Evolutionary conservation across 225 moss, liverwort and hornwort species (phyloP).

Genomic region (Ulota crispa): DNA sequence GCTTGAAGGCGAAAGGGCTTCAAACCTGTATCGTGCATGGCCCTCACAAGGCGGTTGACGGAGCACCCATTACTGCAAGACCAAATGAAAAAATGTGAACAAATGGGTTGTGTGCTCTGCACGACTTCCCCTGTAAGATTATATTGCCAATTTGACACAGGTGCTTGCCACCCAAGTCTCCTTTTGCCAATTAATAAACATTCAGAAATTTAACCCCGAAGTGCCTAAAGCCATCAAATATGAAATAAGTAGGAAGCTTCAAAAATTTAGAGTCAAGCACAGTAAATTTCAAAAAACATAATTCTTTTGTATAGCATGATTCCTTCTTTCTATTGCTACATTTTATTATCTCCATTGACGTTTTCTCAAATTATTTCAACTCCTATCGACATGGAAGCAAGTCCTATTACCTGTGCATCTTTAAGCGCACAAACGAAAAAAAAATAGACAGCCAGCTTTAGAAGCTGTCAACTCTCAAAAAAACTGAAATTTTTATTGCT

Average conservation of each 20-base stretch:
- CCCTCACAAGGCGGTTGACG: conserved; percentile 45
- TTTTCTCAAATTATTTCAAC: background rate
- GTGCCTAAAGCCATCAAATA: background rate
- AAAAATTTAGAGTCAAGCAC: background rate
- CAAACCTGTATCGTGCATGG: conserved; percentile 47
- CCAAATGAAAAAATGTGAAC: conserved; percentile 38
- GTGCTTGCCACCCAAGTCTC: conserved; percentile 16
- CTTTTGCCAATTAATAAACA: conserved; percentile 3
- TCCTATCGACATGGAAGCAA: background rate
- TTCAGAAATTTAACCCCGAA: background rate
- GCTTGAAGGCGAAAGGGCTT: conserved; percentile 54
- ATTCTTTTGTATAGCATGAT: background rate
- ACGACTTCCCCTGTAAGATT: conserved; percentile 34
- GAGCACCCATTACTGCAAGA: conserved; percentile 40
- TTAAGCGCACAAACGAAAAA: no score
- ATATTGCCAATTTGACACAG: background rate
- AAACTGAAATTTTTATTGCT: background rate
- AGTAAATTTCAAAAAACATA: background rate
- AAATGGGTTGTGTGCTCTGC: conserved; percentile 30
- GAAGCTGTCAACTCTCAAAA: background rate
- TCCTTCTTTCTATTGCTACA: background rate
- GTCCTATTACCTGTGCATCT: background rate
- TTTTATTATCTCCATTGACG: background rate
- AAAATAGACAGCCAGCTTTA: background rate
- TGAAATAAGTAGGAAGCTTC: background rate